Evolutionary conservation across 352 stramenopile species (phyloP).

Genomic region (Phytophthora podocarpi): DNA sequence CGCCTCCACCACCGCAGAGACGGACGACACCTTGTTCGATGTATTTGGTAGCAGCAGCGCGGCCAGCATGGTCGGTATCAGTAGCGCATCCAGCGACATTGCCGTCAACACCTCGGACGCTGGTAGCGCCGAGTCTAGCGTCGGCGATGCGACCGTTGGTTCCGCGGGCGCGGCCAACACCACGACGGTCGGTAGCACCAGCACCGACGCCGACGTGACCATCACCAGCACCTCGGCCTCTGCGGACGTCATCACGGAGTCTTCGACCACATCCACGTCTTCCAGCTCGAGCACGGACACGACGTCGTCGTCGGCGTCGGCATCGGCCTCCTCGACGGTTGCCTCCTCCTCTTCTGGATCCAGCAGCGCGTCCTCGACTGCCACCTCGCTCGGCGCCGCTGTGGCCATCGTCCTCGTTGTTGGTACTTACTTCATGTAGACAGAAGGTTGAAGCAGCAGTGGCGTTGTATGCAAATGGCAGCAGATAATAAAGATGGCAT

Average conservation of each 20-base stretch:
- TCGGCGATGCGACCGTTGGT: conserved; percentile 36
- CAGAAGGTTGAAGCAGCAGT: background rate
- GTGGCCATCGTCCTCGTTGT: conserved; percentile 10
- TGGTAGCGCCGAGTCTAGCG: conserved; percentile 11
- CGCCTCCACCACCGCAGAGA: background rate
- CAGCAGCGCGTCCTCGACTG: conserved; percentile 20
- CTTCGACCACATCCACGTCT: conserved; percentile 6
- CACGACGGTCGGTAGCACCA: conserved; percentile 17
- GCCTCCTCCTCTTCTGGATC: conserved; percentile 26
- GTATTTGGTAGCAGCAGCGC: conserved; percentile 16
- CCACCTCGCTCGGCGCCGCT: background rate
- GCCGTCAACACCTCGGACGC: background rate
- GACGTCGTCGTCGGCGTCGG: conserved; percentile 8
- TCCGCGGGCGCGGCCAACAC: conserved; percentile 30
- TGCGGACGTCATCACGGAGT: conserved; percentile 15
- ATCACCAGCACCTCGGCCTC: conserved; percentile 18
- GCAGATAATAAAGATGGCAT: conserved; percentile 16
- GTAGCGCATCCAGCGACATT: conserved; percentile 9
- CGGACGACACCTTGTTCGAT: conserved; percentile 21
- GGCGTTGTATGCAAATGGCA: background rate
- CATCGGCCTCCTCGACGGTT: conserved; percentile 17
- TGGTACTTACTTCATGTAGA: conserved; percentile 24
- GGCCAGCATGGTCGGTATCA: background rate
- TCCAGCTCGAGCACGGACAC: conserved; percentile 17
- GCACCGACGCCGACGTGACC: conserved; percentile 22